Conservation (phyloP, 1,284 basidiomycete genomes). For the Trichosporon ovoides region DNA sequence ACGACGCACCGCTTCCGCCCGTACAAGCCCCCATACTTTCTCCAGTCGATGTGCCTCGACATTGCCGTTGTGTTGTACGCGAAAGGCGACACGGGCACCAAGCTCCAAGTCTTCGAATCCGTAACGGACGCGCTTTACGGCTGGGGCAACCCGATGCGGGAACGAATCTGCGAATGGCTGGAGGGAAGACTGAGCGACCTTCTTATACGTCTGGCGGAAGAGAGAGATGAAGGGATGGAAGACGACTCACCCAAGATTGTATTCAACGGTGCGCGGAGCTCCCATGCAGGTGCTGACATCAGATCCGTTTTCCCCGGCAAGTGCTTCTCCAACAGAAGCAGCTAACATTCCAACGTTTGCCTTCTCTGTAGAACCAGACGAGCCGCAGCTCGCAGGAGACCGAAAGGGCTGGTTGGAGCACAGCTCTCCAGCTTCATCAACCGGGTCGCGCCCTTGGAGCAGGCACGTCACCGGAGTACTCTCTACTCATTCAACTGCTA, state of each 20-base stretch:
- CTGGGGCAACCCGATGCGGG: slow-evolving; percentile 44
- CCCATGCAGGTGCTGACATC: slow-evolving; percentile 14
- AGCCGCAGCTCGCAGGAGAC: background rate
- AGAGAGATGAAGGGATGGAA: slow-evolving; percentile 14
- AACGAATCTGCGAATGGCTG: slow-evolving; percentile 52
- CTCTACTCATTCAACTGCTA: slow-evolving; percentile 21
- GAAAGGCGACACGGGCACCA: slow-evolving; percentile 39
- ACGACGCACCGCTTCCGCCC: slow-evolving; percentile 27
- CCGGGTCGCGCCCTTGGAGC: slow-evolving; percentile 7
- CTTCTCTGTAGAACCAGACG: slow-evolving; percentile 15
- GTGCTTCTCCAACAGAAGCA: background rate
- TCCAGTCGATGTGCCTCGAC: slow-evolving; percentile 45
- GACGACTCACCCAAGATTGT: background rate
- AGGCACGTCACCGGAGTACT: slow-evolving; percentile 25
- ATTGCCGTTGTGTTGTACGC: slow-evolving; percentile 47
- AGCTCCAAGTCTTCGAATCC: slow-evolving; percentile 45
- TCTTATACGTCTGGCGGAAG: slow-evolving; percentile 22
- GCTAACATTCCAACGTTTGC: slow-evolving; percentile 19
- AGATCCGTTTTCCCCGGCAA: slow-evolving; percentile 19
- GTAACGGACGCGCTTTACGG: slow-evolving; percentile 32
- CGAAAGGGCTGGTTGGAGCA: slow-evolving; percentile 26
- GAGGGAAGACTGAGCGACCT: slow-evolving; percentile 34
- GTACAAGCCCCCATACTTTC: slow-evolving; percentile 34
- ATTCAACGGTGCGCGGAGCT: background rate
- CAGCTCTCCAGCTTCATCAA: slow-evolving; percentile 9